Conservation (phyloP, 2,329 filamentous ascomycete genomes). For the Stachybotrys chartarum region DNA sequence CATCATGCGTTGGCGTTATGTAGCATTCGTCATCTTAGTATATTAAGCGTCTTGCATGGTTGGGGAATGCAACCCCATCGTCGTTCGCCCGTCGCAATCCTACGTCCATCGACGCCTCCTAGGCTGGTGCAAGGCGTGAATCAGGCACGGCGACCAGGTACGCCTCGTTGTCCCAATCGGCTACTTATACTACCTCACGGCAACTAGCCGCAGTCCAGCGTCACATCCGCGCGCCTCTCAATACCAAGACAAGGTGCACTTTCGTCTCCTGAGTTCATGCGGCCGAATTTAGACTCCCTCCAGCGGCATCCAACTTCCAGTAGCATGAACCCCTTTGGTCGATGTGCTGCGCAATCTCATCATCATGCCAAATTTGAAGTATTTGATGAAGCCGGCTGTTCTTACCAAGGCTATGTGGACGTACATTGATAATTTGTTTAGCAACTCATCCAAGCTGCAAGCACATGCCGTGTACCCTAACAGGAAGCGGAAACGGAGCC, state of each 20-base stretch:
- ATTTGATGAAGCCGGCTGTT: neutral
- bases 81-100: neutral
- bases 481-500: too few relatives aligned
- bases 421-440: too few relatives aligned
- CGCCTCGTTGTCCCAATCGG: too few relatives aligned
- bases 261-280: neutral
- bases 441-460: too few relatives aligned
- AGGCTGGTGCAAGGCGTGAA: too few relatives aligned
- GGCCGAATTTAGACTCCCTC: neutral
- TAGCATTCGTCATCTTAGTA: neutral
- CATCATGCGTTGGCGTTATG: neutral
- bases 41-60: neutral
- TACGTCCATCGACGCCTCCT: neutral
- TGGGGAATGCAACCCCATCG: neutral
- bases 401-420: too few relatives aligned
- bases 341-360: neutral
- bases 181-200: neutral
- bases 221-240: neutral
- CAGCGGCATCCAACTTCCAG: slow-evolving; percentile 9
- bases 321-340: slow-evolving; percentile 9
- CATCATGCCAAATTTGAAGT: neutral
- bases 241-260: neutral
- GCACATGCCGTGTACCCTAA: too few relatives aligned
- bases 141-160: too few relatives aligned
- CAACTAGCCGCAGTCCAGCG: neutral